Base-by-base conservation (phyloP, 2,329 filamentous ascomycete species). In the Rhytidhysteron rufulum region DNA sequence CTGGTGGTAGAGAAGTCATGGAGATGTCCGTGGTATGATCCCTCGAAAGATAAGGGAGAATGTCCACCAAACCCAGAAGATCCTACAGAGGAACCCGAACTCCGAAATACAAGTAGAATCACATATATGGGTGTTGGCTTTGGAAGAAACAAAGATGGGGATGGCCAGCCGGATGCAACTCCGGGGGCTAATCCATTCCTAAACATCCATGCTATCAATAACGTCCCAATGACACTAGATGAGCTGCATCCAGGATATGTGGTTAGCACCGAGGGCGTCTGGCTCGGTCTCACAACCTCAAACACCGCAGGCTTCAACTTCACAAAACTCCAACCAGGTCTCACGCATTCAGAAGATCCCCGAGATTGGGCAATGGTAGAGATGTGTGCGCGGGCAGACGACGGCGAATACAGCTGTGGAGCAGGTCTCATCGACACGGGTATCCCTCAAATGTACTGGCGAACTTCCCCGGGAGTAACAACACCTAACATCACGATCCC, bases 41-140 rank as follows among this genome's bases (percentile, higher is more conserved):
- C 59, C 15, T 32, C 31, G 3, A 44, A 51, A 19, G 53, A 60
- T 34, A 43, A 31, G 0, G 58, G 57, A 21, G 44, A 52, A n/a
- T 65, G 61, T 38, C 59, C 60, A 4, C 34, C 31, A 4, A 55
- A 59, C 10, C 58, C 57, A 2, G 34, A 55, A 8, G 53, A 52
- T 5, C 55, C 59, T 21, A 11, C 34, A 11, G 21, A 22, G 11
- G 42, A 50, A 13, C 52, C 60, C 2, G 27, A 41, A 19, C 47
- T 47, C 13, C 40, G 57, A 33, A 52, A 62, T 30, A 58, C 53
- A 17, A 52, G 49, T 5, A 41, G 46, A 11, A 65, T 65, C 22
- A 62, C 51, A 15, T 65, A 63, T 40, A 65, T 65, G 61, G 61
- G 61, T 7, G 51, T 65, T 31, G 61, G 61, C 2, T 65, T 65